Evolutionary conservation across 805 yeast genomes (phyloP).

Genomic region (Ogataea ramenticola): DNA sequence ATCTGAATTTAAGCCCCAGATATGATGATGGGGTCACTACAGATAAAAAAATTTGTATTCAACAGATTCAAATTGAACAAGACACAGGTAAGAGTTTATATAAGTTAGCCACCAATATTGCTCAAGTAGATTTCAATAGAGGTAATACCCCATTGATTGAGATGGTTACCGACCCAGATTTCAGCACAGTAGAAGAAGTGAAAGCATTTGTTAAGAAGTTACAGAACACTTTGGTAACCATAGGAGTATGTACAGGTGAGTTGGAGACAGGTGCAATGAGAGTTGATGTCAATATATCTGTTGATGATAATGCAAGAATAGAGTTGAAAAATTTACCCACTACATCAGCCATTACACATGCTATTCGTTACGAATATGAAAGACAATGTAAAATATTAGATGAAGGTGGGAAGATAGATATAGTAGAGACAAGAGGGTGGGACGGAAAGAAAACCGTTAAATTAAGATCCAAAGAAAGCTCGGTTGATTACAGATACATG

Average conservation of each 20-base stretch:
- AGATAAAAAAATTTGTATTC: conserved; percentile 48
- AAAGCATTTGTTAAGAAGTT: conserved; percentile 75
- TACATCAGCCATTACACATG: conserved; percentile 69
- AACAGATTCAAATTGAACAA: conserved; percentile 88
- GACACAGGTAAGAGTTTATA: conserved; percentile 84
- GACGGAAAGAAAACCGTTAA: conserved; percentile 64
- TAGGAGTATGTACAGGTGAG: conserved; percentile 80
- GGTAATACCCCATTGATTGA: conserved; percentile 84
- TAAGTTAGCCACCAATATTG: conserved; percentile 29
- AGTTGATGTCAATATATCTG: conserved; percentile 89
- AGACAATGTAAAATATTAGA: conserved; percentile 55
- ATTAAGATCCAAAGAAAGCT: conserved; percentile 70
- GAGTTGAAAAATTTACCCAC: conserved; percentile 89
- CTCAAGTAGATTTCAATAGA: conserved; percentile 71
- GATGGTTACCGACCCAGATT: conserved; percentile 86
- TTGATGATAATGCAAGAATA: conserved; percentile 63
- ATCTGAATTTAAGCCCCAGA: conserved; percentile 35
- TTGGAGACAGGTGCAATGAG: conserved; percentile 92
- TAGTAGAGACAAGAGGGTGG: conserved; percentile 85
- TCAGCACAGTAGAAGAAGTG: conserved; percentile 58
- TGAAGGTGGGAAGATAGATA: conserved; percentile 16
- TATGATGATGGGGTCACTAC: conserved; percentile 46
- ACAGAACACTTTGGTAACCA: conserved; percentile 59
- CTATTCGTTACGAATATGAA: conserved; percentile 63
- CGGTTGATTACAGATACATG: conserved; percentile 85